Percentiles rank a stretch among this genome's conserved stretches.
These are phyloP conservation scores for Aspergillus haitiensis DNA, from an alignment of 495 filamentous ascomycete genomes.

Conservation along the genomic window DNA sequence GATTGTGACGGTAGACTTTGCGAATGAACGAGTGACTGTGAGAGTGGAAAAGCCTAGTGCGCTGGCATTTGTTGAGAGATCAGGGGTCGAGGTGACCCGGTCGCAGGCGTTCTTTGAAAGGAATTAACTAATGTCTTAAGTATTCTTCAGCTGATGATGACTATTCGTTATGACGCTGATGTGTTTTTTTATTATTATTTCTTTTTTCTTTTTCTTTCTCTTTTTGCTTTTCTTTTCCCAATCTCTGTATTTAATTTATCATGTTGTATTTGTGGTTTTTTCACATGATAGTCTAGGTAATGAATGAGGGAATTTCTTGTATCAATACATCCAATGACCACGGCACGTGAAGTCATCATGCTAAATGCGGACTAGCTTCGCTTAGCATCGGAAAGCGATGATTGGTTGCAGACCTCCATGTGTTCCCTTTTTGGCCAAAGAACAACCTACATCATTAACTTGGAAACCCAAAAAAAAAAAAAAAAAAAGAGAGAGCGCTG, in stretches of 20 bases:
- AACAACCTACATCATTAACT: not conserved
- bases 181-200: not conserved
- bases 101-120: conserved; percentile 48
- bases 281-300: not conserved
- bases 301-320: not conserved
- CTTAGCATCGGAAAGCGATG: conserved; percentile 24
- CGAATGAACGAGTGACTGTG: conserved; percentile 53
- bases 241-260: not conserved
- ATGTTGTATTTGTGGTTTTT: not conserved
- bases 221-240: not conserved
- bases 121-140: conserved; percentile 5
- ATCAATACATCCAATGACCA: conserved; percentile 19
- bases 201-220: not conserved
- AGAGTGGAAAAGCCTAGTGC: conserved; percentile 59
- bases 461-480: conserved; percentile 1
- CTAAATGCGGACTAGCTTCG: conserved; percentile 20
- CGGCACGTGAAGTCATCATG: conserved; percentile 20
- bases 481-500: not conserved
- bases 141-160: not conserved
- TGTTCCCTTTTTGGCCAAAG: not conserved
- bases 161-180: too few species aligned
- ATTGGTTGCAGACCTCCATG: conserved; percentile 21
- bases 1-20: conserved; percentile 53
- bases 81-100: conserved; percentile 58
- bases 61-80: conserved; percentile 54